Evolutionary conservation across 1,284 basidiomycete genomes (phyloP).

Genomic region (Blastosporella zonata): DNA sequence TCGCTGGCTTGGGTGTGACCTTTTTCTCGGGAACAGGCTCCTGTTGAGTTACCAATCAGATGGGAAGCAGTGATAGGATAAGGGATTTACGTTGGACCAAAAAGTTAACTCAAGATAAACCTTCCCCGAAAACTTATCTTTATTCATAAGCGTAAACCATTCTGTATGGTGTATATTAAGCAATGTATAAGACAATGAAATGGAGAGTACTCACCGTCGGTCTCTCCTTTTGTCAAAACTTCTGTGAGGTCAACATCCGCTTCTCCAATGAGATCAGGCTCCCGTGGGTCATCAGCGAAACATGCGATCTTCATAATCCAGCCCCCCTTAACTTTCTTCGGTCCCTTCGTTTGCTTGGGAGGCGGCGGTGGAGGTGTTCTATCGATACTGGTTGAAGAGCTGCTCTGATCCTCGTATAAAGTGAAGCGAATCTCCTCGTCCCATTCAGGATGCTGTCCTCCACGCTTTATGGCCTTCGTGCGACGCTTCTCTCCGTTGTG

Average conservation of each 20-base stretch:
- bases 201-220: constrained; percentile 71
- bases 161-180: constrained; percentile 47
- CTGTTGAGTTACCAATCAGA: constrained; percentile 36
- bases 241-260: constrained; percentile 84
- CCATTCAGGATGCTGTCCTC: constrained; percentile 98
- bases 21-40: constrained; percentile 75
- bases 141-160: constrained; percentile 89
- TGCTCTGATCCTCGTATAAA: constrained; percentile 78
- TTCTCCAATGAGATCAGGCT: constrained; percentile 96
- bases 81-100: constrained; percentile 84
- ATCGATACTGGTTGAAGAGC: constrained; percentile 50
- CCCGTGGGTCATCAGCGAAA: constrained; percentile 93
- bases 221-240: constrained; percentile 92
- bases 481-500: constrained; percentile 80
- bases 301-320: constrained; percentile 81
- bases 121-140: constrained; percentile 92
- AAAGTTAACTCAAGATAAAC: constrained; percentile 94
- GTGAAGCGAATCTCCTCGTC: constrained; percentile 97
- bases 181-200: neutral
- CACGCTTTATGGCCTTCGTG: constrained; percentile 90
- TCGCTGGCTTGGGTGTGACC: constrained; percentile 44
- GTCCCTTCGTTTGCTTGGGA: constrained; percentile 50
- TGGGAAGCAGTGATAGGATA: constrained; percentile 1
- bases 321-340: constrained; percentile 50
- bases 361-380: constrained; percentile 62